phyloP scores from a whole-genome alignment of 495 filamentous ascomycete species.

The Evernia prunastri region DNA sequence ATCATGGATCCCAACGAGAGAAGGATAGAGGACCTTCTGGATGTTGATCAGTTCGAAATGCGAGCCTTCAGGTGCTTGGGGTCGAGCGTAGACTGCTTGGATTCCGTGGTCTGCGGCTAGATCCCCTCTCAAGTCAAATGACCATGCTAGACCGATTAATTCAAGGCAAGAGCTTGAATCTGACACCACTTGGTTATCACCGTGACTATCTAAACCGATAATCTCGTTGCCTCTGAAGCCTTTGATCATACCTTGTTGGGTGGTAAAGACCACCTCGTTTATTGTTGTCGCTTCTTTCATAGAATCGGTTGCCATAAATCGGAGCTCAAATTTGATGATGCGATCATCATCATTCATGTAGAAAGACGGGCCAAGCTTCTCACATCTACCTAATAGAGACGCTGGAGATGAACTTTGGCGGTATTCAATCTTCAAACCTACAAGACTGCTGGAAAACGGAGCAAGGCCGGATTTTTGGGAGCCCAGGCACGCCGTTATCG shows the following conservation, averaged over 20 bases:
- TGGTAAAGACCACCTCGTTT: neutral
- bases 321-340: constrained; percentile 1
- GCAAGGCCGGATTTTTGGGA: neutral
- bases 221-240: constrained; percentile 5
- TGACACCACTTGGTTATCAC: neutral
- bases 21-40: constrained; percentile 11
- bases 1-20: neutral
- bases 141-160: neutral
- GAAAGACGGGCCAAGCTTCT: neutral
- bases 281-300: neutral
- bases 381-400: neutral
- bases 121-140: neutral
- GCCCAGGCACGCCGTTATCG: constrained; percentile 4
- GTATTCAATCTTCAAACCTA: constrained; percentile 2
- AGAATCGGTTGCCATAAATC: neutral
- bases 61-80: neutral
- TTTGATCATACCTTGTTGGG: neutral
- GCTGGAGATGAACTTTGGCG: neutral
- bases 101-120: neutral
- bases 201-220: neutral
- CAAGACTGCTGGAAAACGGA: neutral
- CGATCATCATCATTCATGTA: neutral
- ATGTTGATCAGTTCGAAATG: neutral
- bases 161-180: neutral
- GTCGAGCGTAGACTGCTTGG: neutral